Base-by-base conservation (phyloP, 2,329 filamentous ascomycete species). In the Cladophialophora exuberans region DNA sequence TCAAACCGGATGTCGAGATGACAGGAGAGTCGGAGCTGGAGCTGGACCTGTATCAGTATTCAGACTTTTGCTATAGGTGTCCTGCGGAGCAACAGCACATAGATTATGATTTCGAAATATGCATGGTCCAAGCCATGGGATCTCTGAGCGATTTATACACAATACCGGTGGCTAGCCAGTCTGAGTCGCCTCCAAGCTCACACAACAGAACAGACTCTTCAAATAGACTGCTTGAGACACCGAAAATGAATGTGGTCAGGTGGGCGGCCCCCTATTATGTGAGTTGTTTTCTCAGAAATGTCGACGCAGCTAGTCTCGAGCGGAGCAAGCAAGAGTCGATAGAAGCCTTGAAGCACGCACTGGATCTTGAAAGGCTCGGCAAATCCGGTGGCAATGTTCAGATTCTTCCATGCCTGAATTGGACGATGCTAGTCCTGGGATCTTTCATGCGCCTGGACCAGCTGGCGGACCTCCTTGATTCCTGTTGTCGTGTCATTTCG, bases 361-460 rank as follows among this genome's bases (percentile, higher is more conserved):
- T 62, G n/a, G 33, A 35, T 9, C 35, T 47, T 22, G 52, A 55
- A 28, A 57, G n/a, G n/a, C n/a, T n/a, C n/a, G n/a, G n/a, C n/a
- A n/a, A n/a, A n/a, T n/a, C n/a, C n/a, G n/a, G n/a, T n/a, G n/a
- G n/a, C n/a, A n/a, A 57, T 36, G 49, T 52, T 20, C 57, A 49
- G 23, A 41, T 62, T 17, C 54, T 57, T n/a, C 56, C 59, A 6
- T 36, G 41, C 10, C 54, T 62, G 1, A 52, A 43, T 26, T 57
- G 54, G 51, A 50, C 53, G 51, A 46, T 55, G 11, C 25, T 52
- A 35, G 38, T 62, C 7, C 39, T 62, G 13, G 57, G 47, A n/a
- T 48, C 47, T 23, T 41, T 49, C 41, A 11, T 33, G 26, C 48
- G 54, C 15, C 41, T 33, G 18, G 17, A 25, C 11, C 49, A 50